Percentiles rank a stretch among this genome's conserved stretches.
These are phyloP conservation scores for Colletotrichum scovillei DNA, from an alignment of 2,329 filamentous ascomycete species.

Conservation along the genomic window DNA sequence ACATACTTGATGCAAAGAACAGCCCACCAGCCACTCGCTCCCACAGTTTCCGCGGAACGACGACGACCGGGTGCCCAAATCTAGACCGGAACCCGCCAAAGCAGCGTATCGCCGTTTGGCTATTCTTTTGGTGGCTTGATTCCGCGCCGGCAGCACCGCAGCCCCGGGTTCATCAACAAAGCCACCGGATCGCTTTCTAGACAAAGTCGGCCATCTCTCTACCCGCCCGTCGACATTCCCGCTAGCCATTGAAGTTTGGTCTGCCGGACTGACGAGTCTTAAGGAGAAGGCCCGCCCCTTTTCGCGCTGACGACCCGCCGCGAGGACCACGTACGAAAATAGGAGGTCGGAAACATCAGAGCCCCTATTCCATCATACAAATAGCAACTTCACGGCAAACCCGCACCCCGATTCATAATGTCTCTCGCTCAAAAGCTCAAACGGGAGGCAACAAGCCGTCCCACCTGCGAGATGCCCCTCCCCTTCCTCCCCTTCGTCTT, in stretches of 20 bases:
- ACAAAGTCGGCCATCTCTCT: not conserved
- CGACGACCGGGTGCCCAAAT: not conserved
- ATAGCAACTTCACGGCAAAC: not conserved
- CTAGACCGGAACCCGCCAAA: conserved; percentile 10
- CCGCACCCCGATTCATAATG: not conserved
- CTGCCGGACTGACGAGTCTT: not conserved
- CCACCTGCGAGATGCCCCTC: conserved; percentile 22
- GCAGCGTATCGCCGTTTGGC: conserved; percentile 12
- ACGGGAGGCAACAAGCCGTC: conserved; percentile 11
- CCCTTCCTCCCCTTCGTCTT: conserved; percentile 30
- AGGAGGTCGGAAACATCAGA: not conserved
- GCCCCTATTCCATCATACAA: conserved; percentile 9
- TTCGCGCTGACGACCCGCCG: not conserved
- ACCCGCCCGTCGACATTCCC: not conserved
- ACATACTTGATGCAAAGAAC: not conserved
- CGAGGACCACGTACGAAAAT: not conserved
- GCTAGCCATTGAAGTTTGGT: not conserved
- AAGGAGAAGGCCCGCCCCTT: not conserved
- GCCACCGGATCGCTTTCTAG: not conserved
- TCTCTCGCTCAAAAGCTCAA: conserved; percentile 23
- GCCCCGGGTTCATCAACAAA: not conserved
- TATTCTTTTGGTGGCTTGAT: not conserved
- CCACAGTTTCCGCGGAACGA: not conserved
- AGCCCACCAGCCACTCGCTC: conserved; percentile 5
- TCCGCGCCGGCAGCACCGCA: conserved; percentile 15